Percentiles rank a stretch among this genome's conserved stretches.
phyloP scores from a whole-genome alignment of 2,329 filamentous ascomycete species.

The Mycosphaerelloides madeirae region DNA sequence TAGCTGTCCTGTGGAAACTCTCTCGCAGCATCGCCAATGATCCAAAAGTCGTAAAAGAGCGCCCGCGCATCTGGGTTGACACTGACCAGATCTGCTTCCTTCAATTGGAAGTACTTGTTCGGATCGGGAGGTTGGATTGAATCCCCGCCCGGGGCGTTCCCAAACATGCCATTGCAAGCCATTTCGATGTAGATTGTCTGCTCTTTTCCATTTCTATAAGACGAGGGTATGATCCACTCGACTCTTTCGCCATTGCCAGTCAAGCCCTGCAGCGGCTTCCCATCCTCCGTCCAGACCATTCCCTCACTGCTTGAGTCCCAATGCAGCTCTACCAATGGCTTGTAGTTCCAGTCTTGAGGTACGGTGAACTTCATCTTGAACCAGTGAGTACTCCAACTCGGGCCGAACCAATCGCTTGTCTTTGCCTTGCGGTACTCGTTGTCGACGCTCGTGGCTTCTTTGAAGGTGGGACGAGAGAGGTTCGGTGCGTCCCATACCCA shows the following conservation, averaged over 20 bases:
- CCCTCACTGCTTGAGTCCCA: conserved; percentile 96
- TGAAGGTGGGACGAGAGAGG: conserved; percentile 74
- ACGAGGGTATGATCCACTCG: conserved; percentile 84
- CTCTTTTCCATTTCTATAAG: conserved; percentile 76
- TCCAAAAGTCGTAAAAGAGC: conserved; percentile 90
- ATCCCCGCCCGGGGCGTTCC: conserved; percentile 79
- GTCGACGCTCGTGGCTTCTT: conserved; percentile 63
- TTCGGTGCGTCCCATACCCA: conserved; percentile 63
- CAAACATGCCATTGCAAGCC: conserved; percentile 98
- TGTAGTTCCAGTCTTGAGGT: conserved; percentile 65
- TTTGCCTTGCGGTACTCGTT: conserved; percentile 70
- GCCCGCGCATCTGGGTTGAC: conserved; percentile 80
- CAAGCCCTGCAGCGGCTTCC: conserved; percentile 84
- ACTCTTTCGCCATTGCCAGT: conserved; percentile 83
- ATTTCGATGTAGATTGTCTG: conserved; percentile 95
- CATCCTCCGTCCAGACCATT: conserved; percentile 86
- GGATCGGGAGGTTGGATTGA: conserved; percentile 82
- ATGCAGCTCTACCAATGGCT: conserved; percentile 85
- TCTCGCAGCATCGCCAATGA: conserved; percentile 83
- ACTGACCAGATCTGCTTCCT: conserved; percentile 77
- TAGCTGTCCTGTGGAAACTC: conserved; percentile 86
- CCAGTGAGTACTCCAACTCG: conserved; percentile 98
- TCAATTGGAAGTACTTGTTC: conserved; percentile 73
- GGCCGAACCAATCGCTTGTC: conserved; percentile 77
- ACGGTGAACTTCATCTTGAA: conserved; percentile 79